phyloP scores from a whole-genome alignment of 169 alveolate species.

The Eimeria tenella region DNA sequence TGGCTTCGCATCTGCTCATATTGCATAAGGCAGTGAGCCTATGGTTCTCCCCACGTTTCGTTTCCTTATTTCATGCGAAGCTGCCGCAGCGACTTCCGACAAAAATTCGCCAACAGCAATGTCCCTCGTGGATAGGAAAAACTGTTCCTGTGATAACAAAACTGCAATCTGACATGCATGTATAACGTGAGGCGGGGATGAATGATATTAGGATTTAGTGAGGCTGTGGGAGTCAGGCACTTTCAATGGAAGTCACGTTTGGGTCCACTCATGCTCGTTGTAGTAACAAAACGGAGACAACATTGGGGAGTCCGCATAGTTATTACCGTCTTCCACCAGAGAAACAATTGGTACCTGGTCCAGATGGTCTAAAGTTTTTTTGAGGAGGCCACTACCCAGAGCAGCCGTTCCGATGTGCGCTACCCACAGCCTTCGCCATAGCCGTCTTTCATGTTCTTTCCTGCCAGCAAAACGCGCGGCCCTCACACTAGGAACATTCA shows the following conservation, averaged over 20 bases:
- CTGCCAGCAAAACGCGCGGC: not conserved
- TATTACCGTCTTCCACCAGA: no score
- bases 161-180: not conserved
- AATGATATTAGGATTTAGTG: no score
- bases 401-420: conserved; percentile 46
- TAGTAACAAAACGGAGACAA: no score
- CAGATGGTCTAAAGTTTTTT: not conserved
- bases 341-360: conserved; percentile 12
- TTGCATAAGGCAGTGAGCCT: not conserved
- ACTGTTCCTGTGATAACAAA: conserved; percentile 29
- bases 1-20: not conserved
- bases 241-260: no score
- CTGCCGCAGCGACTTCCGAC: conserved; percentile 39
- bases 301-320: no score
- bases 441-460: conserved; percentile 45
- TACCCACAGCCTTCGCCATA: conserved; percentile 62
- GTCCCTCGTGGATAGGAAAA: conserved; percentile 23
- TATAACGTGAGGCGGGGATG: no score
- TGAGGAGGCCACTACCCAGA: not conserved
- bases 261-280: no score
- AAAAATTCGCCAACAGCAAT: not conserved
- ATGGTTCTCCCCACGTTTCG: conserved; percentile 4
- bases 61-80: conserved; percentile 17
- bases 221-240: no score
- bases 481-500: not conserved